Conservation (phyloP, 768 basidiomycete species). For the Boletus sensibilis region DNA sequence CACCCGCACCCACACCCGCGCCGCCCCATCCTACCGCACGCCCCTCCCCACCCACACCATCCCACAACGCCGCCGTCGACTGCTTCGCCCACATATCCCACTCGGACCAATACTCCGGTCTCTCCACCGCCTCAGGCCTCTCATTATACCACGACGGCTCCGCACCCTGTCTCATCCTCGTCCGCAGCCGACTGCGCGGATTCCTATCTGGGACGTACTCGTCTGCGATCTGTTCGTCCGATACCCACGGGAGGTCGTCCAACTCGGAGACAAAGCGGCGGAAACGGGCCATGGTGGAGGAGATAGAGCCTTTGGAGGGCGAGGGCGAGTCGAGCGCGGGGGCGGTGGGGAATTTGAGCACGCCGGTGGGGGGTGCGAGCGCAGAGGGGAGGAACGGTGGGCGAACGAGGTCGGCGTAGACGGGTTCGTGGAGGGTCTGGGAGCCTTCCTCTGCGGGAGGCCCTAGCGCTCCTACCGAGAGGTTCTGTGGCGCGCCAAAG, state of each 20-base stretch:
- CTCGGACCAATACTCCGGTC: slow-evolving; percentile 12
- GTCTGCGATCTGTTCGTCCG: slow-evolving; percentile 40
- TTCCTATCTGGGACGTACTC: slow-evolving; percentile 42
- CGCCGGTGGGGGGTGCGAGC: neutral
- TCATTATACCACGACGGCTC: slow-evolving; percentile 33
- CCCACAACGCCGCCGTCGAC: slow-evolving; percentile 13
- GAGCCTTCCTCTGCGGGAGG: slow-evolving; percentile 11
- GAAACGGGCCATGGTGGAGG: slow-evolving; percentile 36
- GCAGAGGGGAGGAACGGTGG: neutral
- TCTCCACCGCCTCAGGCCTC: slow-evolving; percentile 5
- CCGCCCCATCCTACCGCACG: neutral
- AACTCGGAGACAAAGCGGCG: slow-evolving; percentile 36
- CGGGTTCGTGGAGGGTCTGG: slow-evolving; percentile 19
- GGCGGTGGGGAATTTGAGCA: neutral
- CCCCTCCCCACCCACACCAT: neutral
- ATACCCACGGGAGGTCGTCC: slow-evolving; percentile 45
- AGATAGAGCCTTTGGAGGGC: slow-evolving; percentile 1
- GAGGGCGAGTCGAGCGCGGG: neutral
- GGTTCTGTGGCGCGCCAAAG: neutral
- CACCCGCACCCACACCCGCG: neutral
- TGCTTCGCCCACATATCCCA: slow-evolving; percentile 31
- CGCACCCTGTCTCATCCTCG: slow-evolving; percentile 8
- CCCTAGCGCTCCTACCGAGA: neutral
- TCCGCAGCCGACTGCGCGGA: slow-evolving; percentile 18
- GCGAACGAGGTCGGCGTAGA: neutral